These are phyloP conservation scores for Monilinia polystroma DNA, from an alignment of 2,329 filamentous ascomycete species.

Conservation along the genomic window DNA sequence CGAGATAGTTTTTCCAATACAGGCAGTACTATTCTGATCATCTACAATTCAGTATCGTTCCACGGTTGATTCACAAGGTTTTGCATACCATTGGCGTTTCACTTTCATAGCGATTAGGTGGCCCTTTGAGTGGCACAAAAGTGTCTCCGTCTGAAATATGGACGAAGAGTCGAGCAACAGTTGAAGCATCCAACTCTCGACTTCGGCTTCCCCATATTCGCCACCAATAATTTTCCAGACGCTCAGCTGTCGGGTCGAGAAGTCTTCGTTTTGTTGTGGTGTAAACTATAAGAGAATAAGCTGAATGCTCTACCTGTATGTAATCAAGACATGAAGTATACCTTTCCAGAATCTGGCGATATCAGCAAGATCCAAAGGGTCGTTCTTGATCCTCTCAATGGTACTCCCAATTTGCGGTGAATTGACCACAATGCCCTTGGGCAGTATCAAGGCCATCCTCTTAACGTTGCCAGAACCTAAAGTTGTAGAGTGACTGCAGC, in stretches of 20 bases:
- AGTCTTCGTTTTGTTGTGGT: conserved; percentile 59
- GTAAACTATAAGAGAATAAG: conserved; percentile 49
- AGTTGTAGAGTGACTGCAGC: conserved; percentile 33
- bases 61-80: conserved; percentile 19
- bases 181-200: conserved; percentile 51
- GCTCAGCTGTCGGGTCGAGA: conserved; percentile 60
- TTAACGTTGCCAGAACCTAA: conserved; percentile 25
- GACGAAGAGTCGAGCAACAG: conserved; percentile 56
- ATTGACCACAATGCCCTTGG: conserved; percentile 58
- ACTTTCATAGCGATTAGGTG: conserved; percentile 52
- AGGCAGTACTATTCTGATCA: conserved; percentile 30
- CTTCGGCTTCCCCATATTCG: conserved; percentile 58
- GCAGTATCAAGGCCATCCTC: conserved; percentile 48
- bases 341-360: conserved; percentile 59
- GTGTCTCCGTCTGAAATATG: conserved; percentile 59
- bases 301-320: conserved; percentile 19
- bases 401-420: conserved; percentile 52
- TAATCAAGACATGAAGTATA: conserved; percentile 36
- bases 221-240: conserved; percentile 66
- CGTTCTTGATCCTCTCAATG: conserved; percentile 50
- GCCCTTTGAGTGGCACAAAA: conserved; percentile 55
- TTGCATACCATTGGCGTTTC: conserved; percentile 47
- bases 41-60: conserved; percentile 33
- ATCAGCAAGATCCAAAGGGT: conserved; percentile 48
- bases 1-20: conserved; percentile 28